phyloP scores from a whole-genome alignment of 208 protist genomes.

The Leishmania mexicana region DNA sequence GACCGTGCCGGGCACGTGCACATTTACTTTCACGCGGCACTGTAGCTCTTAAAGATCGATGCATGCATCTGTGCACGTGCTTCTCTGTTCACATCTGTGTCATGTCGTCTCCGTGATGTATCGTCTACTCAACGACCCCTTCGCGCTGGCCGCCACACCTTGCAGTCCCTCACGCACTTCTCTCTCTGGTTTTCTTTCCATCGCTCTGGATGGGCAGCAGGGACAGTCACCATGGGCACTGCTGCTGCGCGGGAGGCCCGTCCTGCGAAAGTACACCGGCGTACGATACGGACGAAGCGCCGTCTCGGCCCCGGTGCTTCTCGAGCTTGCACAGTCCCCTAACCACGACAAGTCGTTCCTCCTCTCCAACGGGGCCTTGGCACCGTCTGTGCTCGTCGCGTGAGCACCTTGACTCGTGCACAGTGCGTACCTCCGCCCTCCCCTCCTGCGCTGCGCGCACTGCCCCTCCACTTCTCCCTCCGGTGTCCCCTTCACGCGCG shows the following conservation, averaged over 20 bases:
- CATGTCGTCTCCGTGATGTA: no score
- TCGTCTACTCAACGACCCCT: not conserved
- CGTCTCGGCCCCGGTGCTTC: not conserved
- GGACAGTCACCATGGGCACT: not conserved
- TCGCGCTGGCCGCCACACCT: not conserved
- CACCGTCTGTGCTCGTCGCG: not conserved
- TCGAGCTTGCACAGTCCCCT: not conserved
- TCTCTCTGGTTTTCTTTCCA: not conserved
- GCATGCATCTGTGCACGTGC: not conserved
- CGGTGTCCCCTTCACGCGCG: not conserved
- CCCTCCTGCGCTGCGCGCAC: not conserved
- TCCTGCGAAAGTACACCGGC: not conserved
- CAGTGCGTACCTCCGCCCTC: not conserved
- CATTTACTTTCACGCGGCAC: slow-evolving; percentile 38
- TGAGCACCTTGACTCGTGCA: not conserved
- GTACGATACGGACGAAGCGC: not conserved
- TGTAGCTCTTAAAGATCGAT: not conserved
- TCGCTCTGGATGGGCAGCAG: not conserved
- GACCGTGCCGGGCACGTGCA: slow-evolving; percentile 36
- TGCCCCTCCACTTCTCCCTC: not conserved
- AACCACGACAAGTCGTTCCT: not conserved
- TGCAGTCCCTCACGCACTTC: not conserved
- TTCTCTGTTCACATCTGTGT: not conserved
- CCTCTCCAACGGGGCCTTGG: not conserved
- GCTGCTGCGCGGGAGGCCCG: not conserved